phyloP scores from a whole-genome alignment of 345 rosid species.

The Populus alba region DNA sequence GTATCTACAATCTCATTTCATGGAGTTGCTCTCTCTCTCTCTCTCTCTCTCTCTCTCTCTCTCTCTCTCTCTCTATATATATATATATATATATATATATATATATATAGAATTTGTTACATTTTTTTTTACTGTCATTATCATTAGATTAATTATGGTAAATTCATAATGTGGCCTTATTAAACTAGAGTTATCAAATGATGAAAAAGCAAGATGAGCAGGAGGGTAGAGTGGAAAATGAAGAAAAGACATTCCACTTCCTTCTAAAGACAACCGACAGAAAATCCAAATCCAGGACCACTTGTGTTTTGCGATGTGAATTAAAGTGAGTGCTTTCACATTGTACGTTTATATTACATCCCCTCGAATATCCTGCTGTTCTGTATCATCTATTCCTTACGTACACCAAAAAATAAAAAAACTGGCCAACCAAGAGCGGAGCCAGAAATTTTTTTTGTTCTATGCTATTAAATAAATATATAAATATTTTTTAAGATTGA shows the following conservation, averaged over 20 bases:
- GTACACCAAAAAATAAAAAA: conserved; percentile 5
- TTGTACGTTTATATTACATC: conserved; percentile 24
- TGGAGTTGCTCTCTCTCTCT: neutral
- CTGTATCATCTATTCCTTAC: conserved; percentile 25
- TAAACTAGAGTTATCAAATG: neutral
- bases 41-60: too few relatives aligned
- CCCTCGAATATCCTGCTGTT: neutral
- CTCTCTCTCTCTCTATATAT: too few relatives aligned
- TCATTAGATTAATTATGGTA: conserved; percentile 13
- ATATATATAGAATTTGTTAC: neutral
- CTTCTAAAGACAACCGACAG: conserved; percentile 27
- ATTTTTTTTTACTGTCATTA: neutral
- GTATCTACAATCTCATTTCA: neutral
- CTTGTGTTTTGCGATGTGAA: conserved; percentile 8
- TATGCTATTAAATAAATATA: too few relatives aligned
- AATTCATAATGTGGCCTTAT: neutral
- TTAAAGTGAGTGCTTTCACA: conserved; percentile 20
- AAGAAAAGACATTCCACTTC: conserved; percentile 12
- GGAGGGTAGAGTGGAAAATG: conserved; percentile 24
- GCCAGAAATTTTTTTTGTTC: too few relatives aligned
- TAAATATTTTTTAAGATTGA: too few relatives aligned
- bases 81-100: too few relatives aligned
- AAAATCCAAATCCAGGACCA: conserved; percentile 34
- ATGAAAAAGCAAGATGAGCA: neutral
- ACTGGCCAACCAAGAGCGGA: conserved; percentile 23